Percentiles rank a stretch among this genome's conserved stretches.
These are phyloP conservation scores for Parathielavia appendiculata DNA, from an alignment of 495 filamentous ascomycete species.

Conservation along the genomic window DNA sequence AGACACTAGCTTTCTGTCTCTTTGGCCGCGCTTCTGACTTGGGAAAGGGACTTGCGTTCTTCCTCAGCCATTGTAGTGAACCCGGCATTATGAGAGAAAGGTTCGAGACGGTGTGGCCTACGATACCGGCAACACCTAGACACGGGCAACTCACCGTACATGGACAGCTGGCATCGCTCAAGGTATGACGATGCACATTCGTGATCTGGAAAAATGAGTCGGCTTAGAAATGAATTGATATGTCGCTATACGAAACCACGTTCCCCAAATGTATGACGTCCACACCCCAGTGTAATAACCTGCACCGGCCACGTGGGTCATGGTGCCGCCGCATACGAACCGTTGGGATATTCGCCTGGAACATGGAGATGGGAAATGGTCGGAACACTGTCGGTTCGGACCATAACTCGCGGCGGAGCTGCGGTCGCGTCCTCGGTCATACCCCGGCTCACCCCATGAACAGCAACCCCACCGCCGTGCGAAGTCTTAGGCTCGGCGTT, in stretches of 20 bases:
- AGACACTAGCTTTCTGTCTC: no score
- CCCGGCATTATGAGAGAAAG: no score
- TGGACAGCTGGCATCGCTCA: no score
- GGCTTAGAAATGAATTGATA: background rate
- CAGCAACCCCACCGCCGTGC: constrained; percentile 8
- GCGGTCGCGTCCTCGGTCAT: background rate
- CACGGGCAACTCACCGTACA: no score
- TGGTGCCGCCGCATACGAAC: constrained; percentile 18
- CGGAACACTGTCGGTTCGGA: constrained; percentile 26
- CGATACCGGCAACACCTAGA: no score
- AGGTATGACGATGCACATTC: background rate
- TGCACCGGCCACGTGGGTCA: background rate
- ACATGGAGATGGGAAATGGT: constrained; percentile 46
- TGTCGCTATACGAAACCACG: background rate
- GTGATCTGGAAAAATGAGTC: background rate
- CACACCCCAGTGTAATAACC: background rate
- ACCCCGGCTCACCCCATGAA: constrained; percentile 1
- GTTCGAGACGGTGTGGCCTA: no score
- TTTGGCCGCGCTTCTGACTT: no score
- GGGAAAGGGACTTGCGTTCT: no score
- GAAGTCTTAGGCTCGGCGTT: background rate
- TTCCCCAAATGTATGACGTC: background rate
- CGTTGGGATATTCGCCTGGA: constrained; percentile 53
- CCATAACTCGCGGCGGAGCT: constrained; percentile 16
- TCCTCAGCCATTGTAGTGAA: no score